Evolutionary conservation across 805 yeast species (phyloP).

Genomic region (Ogataea methanolica): DNA sequence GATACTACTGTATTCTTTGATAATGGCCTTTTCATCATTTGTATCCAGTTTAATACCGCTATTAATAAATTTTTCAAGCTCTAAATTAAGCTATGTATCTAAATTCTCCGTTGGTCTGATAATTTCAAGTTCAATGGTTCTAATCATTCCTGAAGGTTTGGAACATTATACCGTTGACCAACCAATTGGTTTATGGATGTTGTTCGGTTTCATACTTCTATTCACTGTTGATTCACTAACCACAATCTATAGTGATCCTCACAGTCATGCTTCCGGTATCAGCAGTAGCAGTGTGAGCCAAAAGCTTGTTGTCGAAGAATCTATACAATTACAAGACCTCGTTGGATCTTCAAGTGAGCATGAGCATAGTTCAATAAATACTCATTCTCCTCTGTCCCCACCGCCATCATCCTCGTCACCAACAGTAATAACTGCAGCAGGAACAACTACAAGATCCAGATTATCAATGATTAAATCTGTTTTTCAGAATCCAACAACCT

Average conservation of each 20-base stretch:
- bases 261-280: not conserved
- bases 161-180: conserved; percentile 28
- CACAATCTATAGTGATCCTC: conserved; percentile 4
- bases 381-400: not conserved
- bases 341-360: too few species aligned
- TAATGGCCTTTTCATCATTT: conserved; percentile 26
- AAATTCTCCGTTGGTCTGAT: conserved; percentile 56
- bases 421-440: not conserved
- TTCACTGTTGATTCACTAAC: conserved; percentile 39
- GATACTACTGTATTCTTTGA: conserved; percentile 15
- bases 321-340: too few species aligned
- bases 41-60: conserved; percentile 27
- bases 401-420: not conserved
- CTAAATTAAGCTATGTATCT: conserved; percentile 36
- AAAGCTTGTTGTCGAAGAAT: too few species aligned
- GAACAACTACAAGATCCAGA: conserved; percentile 1
- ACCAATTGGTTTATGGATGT: conserved; percentile 43
- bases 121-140: conserved; percentile 52
- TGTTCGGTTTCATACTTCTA: conserved; percentile 53
- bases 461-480: conserved; percentile 25
- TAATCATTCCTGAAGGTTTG: conserved; percentile 66
- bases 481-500: conserved; percentile 42
- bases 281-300: not conserved
- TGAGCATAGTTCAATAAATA: too few species aligned
- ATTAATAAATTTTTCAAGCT: conserved; percentile 17